phyloP scores from a whole-genome alignment of 192 early-diverging fungal species.

The Powellomyces hirtus region DNA sequence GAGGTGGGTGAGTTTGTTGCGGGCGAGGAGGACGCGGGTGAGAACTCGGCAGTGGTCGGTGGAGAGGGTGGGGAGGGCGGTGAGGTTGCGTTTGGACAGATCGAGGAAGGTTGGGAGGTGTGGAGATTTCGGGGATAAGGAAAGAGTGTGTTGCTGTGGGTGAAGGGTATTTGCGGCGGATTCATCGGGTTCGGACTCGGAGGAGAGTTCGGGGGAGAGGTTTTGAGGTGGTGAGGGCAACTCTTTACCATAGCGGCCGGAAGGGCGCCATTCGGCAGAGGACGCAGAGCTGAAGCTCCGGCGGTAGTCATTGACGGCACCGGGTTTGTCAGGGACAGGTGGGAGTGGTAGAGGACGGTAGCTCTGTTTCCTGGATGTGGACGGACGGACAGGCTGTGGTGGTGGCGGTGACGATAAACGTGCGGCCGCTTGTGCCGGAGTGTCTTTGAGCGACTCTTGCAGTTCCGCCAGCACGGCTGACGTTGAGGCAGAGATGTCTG shows the following conservation, averaged over 20 bases:
- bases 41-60: slow-evolving; percentile 1
- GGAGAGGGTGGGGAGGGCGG: slow-evolving; percentile 1
- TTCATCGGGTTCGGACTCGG: no score
- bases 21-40: not conserved
- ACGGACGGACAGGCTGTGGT: not conserved
- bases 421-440: not conserved
- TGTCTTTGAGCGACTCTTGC: no score
- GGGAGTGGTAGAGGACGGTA: not conserved
- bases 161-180: not conserved
- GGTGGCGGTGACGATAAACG: not conserved
- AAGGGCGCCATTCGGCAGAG: not conserved
- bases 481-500: no score
- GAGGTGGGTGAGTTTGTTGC: not conserved
- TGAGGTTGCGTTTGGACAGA: not conserved
- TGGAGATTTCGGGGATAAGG: not conserved
- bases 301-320: no score
- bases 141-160: not conserved
- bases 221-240: not conserved
- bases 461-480: no score
- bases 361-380: not conserved
- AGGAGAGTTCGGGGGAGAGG: not conserved
- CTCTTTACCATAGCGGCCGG: slow-evolving; percentile 1
- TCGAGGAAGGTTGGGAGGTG: not conserved
- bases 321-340: no score
- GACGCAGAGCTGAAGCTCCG: no score